Evolutionary conservation across 345 rosid species (phyloP).

Genomic region (Mangifera indica): DNA sequence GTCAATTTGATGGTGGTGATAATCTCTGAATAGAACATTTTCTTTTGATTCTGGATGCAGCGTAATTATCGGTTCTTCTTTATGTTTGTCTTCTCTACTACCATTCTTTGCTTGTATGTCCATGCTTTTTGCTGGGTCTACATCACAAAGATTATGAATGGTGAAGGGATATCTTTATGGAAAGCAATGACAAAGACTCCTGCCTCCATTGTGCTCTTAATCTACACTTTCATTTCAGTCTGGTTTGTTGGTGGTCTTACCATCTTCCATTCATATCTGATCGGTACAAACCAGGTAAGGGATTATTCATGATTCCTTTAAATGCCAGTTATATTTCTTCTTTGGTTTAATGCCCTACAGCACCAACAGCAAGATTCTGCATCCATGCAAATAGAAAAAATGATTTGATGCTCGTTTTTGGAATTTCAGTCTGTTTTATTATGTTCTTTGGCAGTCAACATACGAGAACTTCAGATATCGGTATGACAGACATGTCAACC

Average conservation of each 20-base stretch:
- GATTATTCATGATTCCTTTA: constrained; percentile 1
- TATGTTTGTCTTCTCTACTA: constrained; percentile 71
- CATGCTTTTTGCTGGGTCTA: constrained; percentile 92
- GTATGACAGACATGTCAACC: constrained; percentile 62
- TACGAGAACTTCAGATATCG: constrained; percentile 85
- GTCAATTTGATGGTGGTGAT: neutral
- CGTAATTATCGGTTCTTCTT: constrained; percentile 95
- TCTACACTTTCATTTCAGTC: constrained; percentile 62
- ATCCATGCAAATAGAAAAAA: neutral
- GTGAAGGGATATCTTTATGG: constrained; percentile 66
- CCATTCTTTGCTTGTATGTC: constrained; percentile 80
- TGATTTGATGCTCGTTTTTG: neutral
- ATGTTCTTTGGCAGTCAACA: constrained; percentile 70
- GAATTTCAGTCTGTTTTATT: constrained; percentile 1
- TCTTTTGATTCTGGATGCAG: constrained; percentile 50
- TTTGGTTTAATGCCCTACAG: constrained; percentile 1
- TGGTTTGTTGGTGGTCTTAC: constrained; percentile 99
- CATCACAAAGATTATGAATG: constrained; percentile 60
- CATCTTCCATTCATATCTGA: constrained; percentile 77
- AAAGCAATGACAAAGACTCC: constrained; percentile 79
- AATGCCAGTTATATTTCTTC: neutral
- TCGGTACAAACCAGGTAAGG: constrained; percentile 85
- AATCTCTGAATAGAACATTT: constrained; percentile 4
- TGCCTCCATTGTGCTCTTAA: constrained; percentile 75
- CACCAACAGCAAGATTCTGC: constrained; percentile 10